phyloP scores from a whole-genome alignment of 2,329 filamentous ascomycete species.

The Emergomyces orientalis region DNA sequence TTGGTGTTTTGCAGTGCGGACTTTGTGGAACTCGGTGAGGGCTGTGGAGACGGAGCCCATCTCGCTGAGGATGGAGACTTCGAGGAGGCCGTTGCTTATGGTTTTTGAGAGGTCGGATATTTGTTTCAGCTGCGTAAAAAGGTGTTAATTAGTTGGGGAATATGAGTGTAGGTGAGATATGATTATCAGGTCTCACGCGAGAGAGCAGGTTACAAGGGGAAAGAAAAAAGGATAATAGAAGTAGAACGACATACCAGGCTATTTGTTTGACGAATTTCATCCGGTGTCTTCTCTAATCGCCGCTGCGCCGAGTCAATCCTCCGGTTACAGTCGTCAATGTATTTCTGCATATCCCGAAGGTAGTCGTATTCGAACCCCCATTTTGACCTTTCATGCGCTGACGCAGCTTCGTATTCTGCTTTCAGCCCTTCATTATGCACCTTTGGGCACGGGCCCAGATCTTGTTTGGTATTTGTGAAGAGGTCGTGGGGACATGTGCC shows the following conservation, averaged over 20 bases:
- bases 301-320: conserved; percentile 86
- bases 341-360: conserved; percentile 87
- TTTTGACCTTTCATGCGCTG: conserved; percentile 60
- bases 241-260: conserved; percentile 48
- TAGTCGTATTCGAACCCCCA: conserved; percentile 96
- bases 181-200: background rate
- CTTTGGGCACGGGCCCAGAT: conserved; percentile 80
- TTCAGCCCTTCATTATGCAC: conserved; percentile 83
- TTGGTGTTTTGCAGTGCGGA: conserved; percentile 67
- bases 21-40: conserved; percentile 78
- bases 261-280: conserved; percentile 94
- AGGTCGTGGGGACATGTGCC: conserved; percentile 96
- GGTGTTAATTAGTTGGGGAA: background rate
- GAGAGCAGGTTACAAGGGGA: background rate
- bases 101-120: conserved; percentile 72
- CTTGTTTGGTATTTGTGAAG: conserved; percentile 99
- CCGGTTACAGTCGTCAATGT: conserved; percentile 93
- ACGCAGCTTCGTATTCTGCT: conserved; percentile 70
- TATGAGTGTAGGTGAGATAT: background rate
- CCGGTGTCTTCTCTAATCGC: conserved; percentile 89
- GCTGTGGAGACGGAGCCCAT: conserved; percentile 70
- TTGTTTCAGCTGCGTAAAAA: conserved; percentile 54
- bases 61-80: conserved; percentile 78
- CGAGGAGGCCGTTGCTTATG: conserved; percentile 72
- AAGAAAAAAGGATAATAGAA: background rate